These are phyloP conservation scores for Achlya hypogyna DNA, from an alignment of 352 stramenopile genomes.

Conservation along the genomic window DNA sequence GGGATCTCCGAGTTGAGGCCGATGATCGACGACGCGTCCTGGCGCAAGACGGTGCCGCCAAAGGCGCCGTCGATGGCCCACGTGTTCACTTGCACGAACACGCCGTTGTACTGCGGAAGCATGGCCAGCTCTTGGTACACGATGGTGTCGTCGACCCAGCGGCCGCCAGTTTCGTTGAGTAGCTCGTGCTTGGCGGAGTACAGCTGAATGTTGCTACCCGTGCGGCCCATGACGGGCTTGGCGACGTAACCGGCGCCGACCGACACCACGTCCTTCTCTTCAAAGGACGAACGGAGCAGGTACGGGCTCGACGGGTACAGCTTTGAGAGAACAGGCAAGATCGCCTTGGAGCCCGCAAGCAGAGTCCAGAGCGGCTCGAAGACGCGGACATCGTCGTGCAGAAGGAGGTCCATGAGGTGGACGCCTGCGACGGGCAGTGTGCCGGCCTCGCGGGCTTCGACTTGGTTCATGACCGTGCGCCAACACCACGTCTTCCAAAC, in stretches of 20 bases:
- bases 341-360: conserved; percentile 18
- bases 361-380: conserved; percentile 20
- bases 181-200: conserved; percentile 3
- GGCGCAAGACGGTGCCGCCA: conserved; percentile 15
- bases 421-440: neutral
- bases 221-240: conserved; percentile 20
- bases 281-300: conserved; percentile 17
- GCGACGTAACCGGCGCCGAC: conserved; percentile 3
- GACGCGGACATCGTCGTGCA: conserved; percentile 10
- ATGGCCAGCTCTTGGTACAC: conserved; percentile 20
- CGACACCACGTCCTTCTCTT: conserved; percentile 8
- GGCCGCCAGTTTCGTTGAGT: conserved; percentile 16
- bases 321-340: conserved; percentile 11
- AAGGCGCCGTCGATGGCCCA: conserved; percentile 17
- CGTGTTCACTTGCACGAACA: conserved; percentile 20
- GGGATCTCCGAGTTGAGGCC: conserved; percentile 19
- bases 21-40: conserved; percentile 16
- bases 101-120: conserved; percentile 7
- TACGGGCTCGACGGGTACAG: conserved; percentile 10
- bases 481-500: conserved; percentile 21
- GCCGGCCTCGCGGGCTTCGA: conserved; percentile 3
- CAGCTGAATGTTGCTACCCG: conserved; percentile 18
- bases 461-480: conserved; percentile 20
- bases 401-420: conserved; percentile 18
- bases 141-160: conserved; percentile 19